phyloP scores from a whole-genome alignment of 495 filamentous ascomycete species.

The Neurospora sp. region DNA sequence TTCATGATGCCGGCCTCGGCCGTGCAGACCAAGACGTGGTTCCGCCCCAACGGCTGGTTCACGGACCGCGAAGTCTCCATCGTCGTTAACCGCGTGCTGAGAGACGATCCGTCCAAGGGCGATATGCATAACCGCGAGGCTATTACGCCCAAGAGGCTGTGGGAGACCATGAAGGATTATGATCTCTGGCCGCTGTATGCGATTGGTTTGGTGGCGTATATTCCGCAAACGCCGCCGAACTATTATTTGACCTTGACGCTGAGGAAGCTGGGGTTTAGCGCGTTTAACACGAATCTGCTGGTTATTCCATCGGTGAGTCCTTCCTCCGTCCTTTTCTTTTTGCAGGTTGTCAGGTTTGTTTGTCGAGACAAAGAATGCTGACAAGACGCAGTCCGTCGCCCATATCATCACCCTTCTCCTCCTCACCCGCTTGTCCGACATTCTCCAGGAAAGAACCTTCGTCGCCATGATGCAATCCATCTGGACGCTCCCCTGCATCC shows the following conservation, averaged over 20 bases:
- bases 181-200: slow-evolving; percentile 67
- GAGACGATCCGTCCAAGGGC: slow-evolving; percentile 46
- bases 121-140: slow-evolving; percentile 53
- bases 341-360: too few relatives aligned
- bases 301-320: slow-evolving; percentile 47
- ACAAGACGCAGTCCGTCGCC: slow-evolving; percentile 36
- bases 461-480: slow-evolving; percentile 43
- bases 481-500: slow-evolving; percentile 47
- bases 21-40: slow-evolving; percentile 41
- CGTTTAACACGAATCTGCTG: slow-evolving; percentile 60
- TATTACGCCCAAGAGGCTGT: slow-evolving; percentile 47
- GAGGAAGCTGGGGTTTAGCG: slow-evolving; percentile 50
- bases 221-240: slow-evolving; percentile 45
- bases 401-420: slow-evolving; percentile 36
- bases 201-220: slow-evolving; percentile 49
- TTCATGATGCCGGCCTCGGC: slow-evolving; percentile 47
- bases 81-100: slow-evolving; percentile 39
- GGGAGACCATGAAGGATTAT: slow-evolving; percentile 53
- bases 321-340: too few relatives aligned
- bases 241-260: slow-evolving; percentile 58
- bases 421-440: slow-evolving; percentile 49
- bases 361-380: slow-evolving; percentile 3
- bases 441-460: slow-evolving; percentile 47
- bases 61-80: slow-evolving; percentile 42
- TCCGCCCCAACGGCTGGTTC: slow-evolving; percentile 42